A percentile compares a stretch with the other conserved stretches of the same genome.
Evolutionary conservation across 805 yeast genomes (phyloP).

Genomic region (Yarrowia alimentaria): DNA sequence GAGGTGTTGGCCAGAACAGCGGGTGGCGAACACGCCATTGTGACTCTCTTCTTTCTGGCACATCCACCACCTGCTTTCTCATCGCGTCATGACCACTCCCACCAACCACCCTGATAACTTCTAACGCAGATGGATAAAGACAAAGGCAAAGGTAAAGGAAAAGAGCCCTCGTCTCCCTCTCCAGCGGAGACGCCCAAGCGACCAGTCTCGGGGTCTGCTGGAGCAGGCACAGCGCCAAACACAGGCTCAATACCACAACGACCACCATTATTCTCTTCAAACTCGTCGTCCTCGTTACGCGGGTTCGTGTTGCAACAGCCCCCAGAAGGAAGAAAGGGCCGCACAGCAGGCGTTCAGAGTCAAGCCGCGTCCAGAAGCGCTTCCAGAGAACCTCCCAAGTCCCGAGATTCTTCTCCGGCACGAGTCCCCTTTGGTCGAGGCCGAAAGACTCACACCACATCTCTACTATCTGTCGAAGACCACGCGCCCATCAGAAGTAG

Average conservation of each 20-base stretch:
- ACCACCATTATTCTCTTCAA: constrained; percentile 5
- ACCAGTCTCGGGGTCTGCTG: no score
- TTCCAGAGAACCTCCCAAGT: constrained; percentile 10
- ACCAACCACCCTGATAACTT: no score
- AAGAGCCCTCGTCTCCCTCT: constrained; percentile 7
- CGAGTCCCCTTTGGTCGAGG: constrained; percentile 4
- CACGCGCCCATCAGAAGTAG: background rate
- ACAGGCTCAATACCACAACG: background rate
- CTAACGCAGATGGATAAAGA: constrained; percentile 20
- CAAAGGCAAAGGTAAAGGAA: constrained; percentile 6
- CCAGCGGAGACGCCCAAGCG: constrained; percentile 12
- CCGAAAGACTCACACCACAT: background rate
- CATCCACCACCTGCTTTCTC: no score
- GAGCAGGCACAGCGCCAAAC: background rate
- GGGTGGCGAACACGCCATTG: no score
- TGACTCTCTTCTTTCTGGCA: no score
- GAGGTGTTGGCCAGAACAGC: no score
- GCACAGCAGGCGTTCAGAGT: constrained; percentile 7
- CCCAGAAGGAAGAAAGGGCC: constrained; percentile 13
- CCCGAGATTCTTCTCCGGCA: constrained; percentile 10
- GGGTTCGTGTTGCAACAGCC: constrained; percentile 15
- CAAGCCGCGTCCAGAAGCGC: constrained; percentile 4
- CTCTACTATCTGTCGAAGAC: constrained; percentile 4
- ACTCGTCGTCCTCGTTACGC: constrained; percentile 17
- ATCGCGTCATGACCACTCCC: no score